phyloP scores from a whole-genome alignment of 2,329 filamentous ascomycete species.

The Botrytis deweyae region DNA sequence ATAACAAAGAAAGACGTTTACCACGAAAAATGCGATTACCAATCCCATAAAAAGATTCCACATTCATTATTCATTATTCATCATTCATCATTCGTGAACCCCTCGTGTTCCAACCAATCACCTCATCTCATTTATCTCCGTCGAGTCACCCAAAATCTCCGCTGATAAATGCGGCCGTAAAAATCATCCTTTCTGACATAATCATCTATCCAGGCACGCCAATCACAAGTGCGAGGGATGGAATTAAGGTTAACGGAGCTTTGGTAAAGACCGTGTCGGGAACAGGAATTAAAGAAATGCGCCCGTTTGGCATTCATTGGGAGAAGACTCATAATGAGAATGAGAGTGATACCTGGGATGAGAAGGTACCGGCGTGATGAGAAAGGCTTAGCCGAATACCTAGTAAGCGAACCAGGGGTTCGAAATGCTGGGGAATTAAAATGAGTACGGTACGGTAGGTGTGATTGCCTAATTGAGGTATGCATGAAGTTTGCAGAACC shows the following conservation, averaged over 20 bases:
- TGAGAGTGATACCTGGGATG: background rate
- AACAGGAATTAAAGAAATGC: background rate
- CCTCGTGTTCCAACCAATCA: slow-evolving; percentile 4
- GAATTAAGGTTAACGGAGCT: slow-evolving; percentile 13
- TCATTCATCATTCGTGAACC: background rate
- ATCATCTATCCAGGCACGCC: background rate
- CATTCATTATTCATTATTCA: background rate
- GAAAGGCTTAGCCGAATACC: background rate
- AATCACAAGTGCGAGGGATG: background rate
- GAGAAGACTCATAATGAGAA: background rate
- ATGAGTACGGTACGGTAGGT: no score
- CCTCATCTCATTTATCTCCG: slow-evolving; percentile 5
- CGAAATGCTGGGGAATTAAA: background rate
- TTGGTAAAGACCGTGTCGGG: slow-evolving; percentile 9
- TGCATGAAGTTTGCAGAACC: background rate
- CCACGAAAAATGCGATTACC: background rate
- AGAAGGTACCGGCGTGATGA: background rate
- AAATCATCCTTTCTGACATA: background rate
- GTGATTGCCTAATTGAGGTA: background rate
- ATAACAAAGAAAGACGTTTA: slow-evolving; percentile 1
- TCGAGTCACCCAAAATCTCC: slow-evolving; percentile 2
- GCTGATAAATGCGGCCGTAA: background rate
- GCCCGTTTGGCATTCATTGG: background rate
- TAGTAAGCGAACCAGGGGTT: background rate
- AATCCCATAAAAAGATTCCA: no score